These are phyloP conservation scores for Aspergillus bombycis DNA, from an alignment of 2,329 filamentous ascomycete species.

Conservation along the genomic window DNA sequence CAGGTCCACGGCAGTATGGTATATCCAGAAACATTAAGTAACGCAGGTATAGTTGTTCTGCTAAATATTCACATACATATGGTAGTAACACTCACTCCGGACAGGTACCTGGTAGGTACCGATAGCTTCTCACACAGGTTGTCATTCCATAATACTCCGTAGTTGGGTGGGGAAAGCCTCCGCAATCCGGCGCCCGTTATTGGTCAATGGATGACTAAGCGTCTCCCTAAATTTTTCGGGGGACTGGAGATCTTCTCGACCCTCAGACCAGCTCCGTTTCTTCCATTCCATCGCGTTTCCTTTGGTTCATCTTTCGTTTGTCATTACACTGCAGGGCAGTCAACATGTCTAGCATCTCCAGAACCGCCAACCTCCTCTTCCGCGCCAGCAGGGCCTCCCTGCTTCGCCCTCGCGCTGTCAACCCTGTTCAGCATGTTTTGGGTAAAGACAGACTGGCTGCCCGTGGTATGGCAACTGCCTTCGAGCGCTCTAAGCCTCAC, in stretches of 20 bases:
- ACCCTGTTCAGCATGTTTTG: slow-evolving; percentile 70
- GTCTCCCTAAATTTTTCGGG: slow-evolving; percentile 39
- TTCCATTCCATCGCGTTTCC: slow-evolving; percentile 33
- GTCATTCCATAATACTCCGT: background rate
- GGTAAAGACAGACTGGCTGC: slow-evolving; percentile 47
- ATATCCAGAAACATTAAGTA: background rate
- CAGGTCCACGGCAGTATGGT: background rate
- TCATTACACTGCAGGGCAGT: slow-evolving; percentile 36
- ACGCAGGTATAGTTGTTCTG: too few relatives aligned
- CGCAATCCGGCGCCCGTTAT: slow-evolving; percentile 36
- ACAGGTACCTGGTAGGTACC: background rate
- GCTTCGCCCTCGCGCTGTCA: slow-evolving; percentile 67
- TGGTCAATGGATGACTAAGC: slow-evolving; percentile 45
- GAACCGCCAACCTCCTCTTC: slow-evolving; percentile 76
- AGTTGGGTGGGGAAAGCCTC: slow-evolving; percentile 16
- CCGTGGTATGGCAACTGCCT: slow-evolving; percentile 66
- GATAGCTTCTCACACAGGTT: background rate
- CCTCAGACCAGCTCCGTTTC: slow-evolving; percentile 20
- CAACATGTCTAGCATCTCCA: slow-evolving; percentile 80
- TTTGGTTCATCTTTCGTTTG: slow-evolving; percentile 32
- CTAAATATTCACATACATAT: background rate
- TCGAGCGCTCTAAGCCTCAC: slow-evolving; percentile 91
- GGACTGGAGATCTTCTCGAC: slow-evolving; percentile 15
- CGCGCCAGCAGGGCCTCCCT: slow-evolving; percentile 79
- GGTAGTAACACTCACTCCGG: background rate